A percentile compares a stretch with the other conserved stretches of the same genome.
phyloP scores from a whole-genome alignment of 345 rosid species.

The Aegle marmelos region DNA sequence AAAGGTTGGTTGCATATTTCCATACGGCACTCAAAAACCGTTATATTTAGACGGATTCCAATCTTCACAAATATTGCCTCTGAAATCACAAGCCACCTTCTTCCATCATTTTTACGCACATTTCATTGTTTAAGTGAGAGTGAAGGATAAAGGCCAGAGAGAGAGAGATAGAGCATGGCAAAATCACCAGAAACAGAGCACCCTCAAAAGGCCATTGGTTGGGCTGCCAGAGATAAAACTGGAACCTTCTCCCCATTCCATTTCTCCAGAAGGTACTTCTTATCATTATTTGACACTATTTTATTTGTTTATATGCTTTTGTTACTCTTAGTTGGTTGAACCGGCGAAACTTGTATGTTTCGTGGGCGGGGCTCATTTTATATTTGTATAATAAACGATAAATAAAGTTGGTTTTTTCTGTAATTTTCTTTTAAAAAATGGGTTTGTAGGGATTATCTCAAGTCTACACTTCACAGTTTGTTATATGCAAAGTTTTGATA shows the following conservation, averaged over 20 bases:
- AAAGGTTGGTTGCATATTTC: too few relatives aligned
- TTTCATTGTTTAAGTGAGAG: constrained; percentile 19
- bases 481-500: neutral
- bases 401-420: neutral
- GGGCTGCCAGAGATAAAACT: constrained; percentile 75
- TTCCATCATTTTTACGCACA: neutral
- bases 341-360: neutral
- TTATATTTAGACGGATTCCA: too few relatives aligned
- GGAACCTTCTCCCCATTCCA: constrained; percentile 70
- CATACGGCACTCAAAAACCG: too few relatives aligned
- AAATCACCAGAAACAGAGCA: constrained; percentile 61
- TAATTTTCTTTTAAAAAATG: neutral
- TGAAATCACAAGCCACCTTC: too few relatives aligned
- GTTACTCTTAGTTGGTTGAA: neutral
- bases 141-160: neutral
- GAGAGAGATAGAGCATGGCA: constrained; percentile 35
- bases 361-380: neutral
- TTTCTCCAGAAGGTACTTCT: constrained; percentile 73
- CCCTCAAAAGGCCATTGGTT: constrained; percentile 68
- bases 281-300: neutral
- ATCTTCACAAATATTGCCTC: too few relatives aligned
- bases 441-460: neutral
- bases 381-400: too few relatives aligned
- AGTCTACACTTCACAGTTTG: neutral
- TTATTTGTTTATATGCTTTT: neutral